phyloP scores from a whole-genome alignment of 225 moss, liverwort and hornwort genomes.

The Sphagnum tenellum region DNA sequence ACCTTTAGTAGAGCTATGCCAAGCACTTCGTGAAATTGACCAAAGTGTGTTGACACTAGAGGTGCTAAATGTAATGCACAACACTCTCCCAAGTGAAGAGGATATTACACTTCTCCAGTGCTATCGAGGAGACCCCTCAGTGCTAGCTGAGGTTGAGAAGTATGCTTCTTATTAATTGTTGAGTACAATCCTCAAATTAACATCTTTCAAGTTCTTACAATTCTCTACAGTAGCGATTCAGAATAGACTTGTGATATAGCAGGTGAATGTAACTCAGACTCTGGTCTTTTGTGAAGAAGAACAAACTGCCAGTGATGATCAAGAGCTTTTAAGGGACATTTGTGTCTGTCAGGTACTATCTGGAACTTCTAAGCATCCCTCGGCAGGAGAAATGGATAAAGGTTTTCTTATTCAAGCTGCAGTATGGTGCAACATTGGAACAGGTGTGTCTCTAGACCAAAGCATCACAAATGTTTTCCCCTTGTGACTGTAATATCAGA shows the following conservation, averaged over 20 bases:
- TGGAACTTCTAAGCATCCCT: slow-evolving; percentile 55
- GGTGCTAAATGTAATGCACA: slow-evolving; percentile 73
- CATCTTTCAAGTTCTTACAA: no score
- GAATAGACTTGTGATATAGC: no score
- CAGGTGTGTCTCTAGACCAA: slow-evolving; percentile 25
- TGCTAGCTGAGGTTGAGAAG: slow-evolving; percentile 74
- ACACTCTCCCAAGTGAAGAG: slow-evolving; percentile 81
- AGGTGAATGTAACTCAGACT: no score
- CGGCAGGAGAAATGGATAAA: slow-evolving; percentile 54
- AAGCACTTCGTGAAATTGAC: slow-evolving; percentile 48
- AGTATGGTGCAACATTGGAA: slow-evolving; percentile 37
- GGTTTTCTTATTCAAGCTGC: slow-evolving; percentile 65
- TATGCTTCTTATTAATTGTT: slow-evolving; percentile 14
- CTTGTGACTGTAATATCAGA: no score
- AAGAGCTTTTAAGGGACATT: background rate
- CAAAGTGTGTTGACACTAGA: slow-evolving; percentile 36
- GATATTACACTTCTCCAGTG: slow-evolving; percentile 38
- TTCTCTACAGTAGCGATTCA: no score
- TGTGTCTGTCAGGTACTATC: slow-evolving; percentile 47
- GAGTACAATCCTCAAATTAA: background rate
- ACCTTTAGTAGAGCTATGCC: slow-evolving; percentile 44
- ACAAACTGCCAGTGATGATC: background rate
- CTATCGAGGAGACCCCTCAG: slow-evolving; percentile 19
- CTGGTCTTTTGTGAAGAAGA: no score
- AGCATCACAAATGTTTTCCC: no score